Conservation (phyloP, 163 green algal species). For the Coccomyxa subellipsoidea region DNA sequence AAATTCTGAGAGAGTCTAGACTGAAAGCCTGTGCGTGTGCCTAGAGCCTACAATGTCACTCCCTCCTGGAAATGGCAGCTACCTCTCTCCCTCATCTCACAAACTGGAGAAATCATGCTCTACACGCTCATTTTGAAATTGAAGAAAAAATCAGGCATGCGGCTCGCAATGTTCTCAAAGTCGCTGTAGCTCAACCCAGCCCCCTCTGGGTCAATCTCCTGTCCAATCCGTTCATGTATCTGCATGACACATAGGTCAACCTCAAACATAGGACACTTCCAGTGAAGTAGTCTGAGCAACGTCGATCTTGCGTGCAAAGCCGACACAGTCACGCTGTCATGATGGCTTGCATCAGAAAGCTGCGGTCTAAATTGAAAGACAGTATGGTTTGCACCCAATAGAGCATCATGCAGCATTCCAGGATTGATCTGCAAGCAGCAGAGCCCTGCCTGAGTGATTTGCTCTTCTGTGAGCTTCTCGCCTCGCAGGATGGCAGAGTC, state of each 20-base stretch:
- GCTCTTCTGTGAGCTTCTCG: slow-evolving; percentile 16
- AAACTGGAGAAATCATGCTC: neutral
- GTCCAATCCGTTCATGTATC: slow-evolving; percentile 30
- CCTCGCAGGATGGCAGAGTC: neutral
- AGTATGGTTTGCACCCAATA: too few species aligned
- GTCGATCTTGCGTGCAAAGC: too few species aligned
- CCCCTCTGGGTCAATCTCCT: slow-evolving; percentile 35
- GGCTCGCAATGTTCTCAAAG: slow-evolving; percentile 27
- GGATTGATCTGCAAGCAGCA: too few species aligned
- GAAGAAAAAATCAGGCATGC: slow-evolving; percentile 37
- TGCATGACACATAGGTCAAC: slow-evolving; percentile 16
- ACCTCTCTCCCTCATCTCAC: neutral
- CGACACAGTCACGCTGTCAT: too few species aligned
- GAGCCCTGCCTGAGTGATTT: slow-evolving; percentile 25
- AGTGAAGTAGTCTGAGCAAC: too few species aligned
- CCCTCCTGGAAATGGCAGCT: neutral
- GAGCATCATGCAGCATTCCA: too few species aligned
- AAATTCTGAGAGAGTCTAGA: too few species aligned
- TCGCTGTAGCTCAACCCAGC: slow-evolving; percentile 32
- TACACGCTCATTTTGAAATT: slow-evolving; percentile 35
- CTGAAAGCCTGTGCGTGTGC: too few species aligned
- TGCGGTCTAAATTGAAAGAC: too few species aligned
- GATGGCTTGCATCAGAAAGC: too few species aligned
- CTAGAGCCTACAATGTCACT: too few species aligned
- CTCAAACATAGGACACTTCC: too few species aligned